Percentiles rank a stretch among this genome's conserved stretches.
Conservation (phyloP, 176 grass and related monocot species). For the Chloris gayana region DNA sequence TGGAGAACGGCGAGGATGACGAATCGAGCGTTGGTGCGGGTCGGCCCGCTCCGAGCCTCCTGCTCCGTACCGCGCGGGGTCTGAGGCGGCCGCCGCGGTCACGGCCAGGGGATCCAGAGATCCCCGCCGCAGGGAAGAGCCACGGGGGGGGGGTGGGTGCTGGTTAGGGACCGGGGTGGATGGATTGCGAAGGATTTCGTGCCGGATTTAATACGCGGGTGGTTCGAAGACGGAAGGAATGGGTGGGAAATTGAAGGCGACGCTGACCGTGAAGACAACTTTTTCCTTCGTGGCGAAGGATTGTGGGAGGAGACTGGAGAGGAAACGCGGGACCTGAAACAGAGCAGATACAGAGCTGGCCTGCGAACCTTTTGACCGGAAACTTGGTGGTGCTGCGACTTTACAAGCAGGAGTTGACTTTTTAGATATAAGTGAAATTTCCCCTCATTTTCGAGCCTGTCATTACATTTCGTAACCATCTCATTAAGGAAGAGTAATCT, state of each 20-base stretch:
- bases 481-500: no score
- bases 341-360: no score
- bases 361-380: no score
- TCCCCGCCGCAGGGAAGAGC: conserved; percentile 2
- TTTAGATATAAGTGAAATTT: no score
- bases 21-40: not conserved
- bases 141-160: not conserved
- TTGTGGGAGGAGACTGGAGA: not conserved
- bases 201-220: conserved; percentile 21
- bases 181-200: not conserved
- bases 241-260: conserved; percentile 38
- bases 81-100: not conserved
- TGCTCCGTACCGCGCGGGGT: not conserved
- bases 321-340: no score
- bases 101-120: conserved; percentile 6
- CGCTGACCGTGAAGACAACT: not conserved
- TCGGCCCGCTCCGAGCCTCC: not conserved
- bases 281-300: conserved; percentile 42
- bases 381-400: no score
- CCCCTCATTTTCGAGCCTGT: no score
- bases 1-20: not conserved
- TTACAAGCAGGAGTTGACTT: no score
- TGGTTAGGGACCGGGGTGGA: not conserved
- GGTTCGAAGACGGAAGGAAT: conserved; percentile 2
- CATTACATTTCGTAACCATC: no score